A percentile compares a stretch with the other conserved stretches of the same genome.
Evolutionary conservation across 1,284 basidiomycete species (phyloP).

Genomic region (Trichosporon sp.): DNA sequence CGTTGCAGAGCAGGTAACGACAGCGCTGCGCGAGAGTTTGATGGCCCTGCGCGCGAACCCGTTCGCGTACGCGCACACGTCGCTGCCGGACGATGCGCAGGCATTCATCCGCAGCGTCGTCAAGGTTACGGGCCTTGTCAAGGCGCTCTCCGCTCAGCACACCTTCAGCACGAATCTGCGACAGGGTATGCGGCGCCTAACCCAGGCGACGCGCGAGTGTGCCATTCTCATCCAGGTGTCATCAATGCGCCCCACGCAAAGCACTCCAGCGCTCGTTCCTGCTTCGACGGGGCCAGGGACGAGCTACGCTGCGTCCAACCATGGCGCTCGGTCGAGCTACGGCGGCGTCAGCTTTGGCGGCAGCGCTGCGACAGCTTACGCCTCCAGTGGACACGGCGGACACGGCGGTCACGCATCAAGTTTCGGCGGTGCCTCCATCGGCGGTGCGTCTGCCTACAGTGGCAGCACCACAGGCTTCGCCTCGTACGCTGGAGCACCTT

Average conservation of each 20-base stretch:
- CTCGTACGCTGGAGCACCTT: background rate
- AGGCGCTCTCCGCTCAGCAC: constrained; percentile 44
- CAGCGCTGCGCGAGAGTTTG: constrained; percentile 32
- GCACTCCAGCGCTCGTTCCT: constrained; percentile 17
- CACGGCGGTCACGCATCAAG: background rate
- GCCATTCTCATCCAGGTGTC: constrained; percentile 49
- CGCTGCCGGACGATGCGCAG: constrained; percentile 37
- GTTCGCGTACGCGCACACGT: constrained; percentile 22
- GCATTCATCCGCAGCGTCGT: constrained; percentile 49
- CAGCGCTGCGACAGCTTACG: no score
- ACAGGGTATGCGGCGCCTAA: constrained; percentile 43
- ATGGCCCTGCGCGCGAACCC: constrained; percentile 43
- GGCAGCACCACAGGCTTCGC: background rate
- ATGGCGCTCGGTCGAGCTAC: background rate
- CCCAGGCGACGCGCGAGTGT: constrained; percentile 50
- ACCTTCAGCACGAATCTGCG: constrained; percentile 35
- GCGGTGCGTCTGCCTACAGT: background rate
- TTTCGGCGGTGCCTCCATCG: background rate
- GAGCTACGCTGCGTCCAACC: background rate
- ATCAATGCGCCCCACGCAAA: constrained; percentile 31
- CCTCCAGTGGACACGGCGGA: background rate
- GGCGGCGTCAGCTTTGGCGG: background rate
- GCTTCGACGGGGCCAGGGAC: background rate
- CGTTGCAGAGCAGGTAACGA: constrained; percentile 40
- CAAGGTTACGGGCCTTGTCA: constrained; percentile 48